Percentiles rank a stretch among this genome's conserved stretches.
Evolutionary conservation across 2,329 filamentous ascomycete species (phyloP).

Genomic region (Colletotrichum echinochloae): DNA sequence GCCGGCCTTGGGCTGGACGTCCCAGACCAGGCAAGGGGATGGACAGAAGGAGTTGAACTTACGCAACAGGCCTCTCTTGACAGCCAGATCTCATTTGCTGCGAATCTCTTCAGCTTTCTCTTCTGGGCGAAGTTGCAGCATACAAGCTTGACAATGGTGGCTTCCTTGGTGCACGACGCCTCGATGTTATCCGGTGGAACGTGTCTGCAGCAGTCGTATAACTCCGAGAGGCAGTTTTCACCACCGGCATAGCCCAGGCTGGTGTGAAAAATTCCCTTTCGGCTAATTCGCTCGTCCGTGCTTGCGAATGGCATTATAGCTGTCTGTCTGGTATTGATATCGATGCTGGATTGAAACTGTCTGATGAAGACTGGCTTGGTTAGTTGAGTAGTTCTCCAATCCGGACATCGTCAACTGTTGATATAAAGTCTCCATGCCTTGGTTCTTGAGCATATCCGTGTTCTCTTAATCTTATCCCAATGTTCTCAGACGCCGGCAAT

Average conservation of each 20-base stretch:
- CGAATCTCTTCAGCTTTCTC: slow-evolving; percentile 2
- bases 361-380: background rate
- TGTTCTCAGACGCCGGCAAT: background rate
- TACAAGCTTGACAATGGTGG: background rate
- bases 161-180: slow-evolving; percentile 2
- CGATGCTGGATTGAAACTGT: background rate
- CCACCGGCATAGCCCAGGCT: background rate
- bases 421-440: background rate
- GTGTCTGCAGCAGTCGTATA: slow-evolving; percentile 2
- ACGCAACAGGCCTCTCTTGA: slow-evolving; percentile 16
- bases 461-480: background rate
- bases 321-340: background rate
- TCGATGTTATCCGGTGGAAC: background rate
- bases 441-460: background rate
- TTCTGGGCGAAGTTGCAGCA: background rate
- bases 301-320: background rate
- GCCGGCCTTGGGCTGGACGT: background rate
- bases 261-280: slow-evolving; percentile 1
- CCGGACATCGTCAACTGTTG: background rate
- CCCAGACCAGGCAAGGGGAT: background rate
- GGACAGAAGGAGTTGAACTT: background rate
- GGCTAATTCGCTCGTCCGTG: background rate
- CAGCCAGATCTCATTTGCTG: background rate
- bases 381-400: background rate
- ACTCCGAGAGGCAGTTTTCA: background rate